phyloP scores from a whole-genome alignment of 2,329 filamentous ascomycete genomes.

The Aspergillus pseudoglaucus region DNA sequence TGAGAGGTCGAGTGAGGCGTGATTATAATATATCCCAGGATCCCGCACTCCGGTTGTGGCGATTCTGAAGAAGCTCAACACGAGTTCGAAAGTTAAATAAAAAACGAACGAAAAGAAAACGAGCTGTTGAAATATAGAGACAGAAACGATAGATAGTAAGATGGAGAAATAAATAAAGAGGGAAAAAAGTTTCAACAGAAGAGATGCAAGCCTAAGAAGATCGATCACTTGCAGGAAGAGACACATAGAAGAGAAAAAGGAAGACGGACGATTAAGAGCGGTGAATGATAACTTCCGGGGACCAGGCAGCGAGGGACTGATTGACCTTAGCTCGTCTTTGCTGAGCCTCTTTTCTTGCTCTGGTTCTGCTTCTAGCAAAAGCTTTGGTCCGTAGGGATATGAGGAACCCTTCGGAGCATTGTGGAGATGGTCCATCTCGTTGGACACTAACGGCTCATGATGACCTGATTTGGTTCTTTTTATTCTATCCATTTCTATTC shows the following conservation, averaged over 20 bases:
- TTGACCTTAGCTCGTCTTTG: background rate
- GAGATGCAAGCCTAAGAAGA: background rate
- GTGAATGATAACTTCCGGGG: background rate
- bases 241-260: background rate
- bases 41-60: background rate
- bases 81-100: background rate
- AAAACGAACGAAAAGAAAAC: background rate
- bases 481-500: background rate
- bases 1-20: background rate
- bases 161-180: background rate
- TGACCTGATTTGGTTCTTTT: background rate
- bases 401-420: background rate
- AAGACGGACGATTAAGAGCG: background rate
- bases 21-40: background rate
- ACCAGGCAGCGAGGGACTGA: background rate
- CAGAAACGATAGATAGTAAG: slow-evolving; percentile 1
- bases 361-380: background rate
- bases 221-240: slow-evolving; percentile 1
- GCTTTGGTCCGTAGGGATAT: background rate
- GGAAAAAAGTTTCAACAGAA: background rate
- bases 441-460: background rate
- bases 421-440: background rate
- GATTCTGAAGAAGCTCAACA: background rate
- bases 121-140: background rate
- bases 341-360: background rate